phyloP scores from a whole-genome alignment of 192 early-diverging fungal genomes.

The Backusella australiensis region DNA sequence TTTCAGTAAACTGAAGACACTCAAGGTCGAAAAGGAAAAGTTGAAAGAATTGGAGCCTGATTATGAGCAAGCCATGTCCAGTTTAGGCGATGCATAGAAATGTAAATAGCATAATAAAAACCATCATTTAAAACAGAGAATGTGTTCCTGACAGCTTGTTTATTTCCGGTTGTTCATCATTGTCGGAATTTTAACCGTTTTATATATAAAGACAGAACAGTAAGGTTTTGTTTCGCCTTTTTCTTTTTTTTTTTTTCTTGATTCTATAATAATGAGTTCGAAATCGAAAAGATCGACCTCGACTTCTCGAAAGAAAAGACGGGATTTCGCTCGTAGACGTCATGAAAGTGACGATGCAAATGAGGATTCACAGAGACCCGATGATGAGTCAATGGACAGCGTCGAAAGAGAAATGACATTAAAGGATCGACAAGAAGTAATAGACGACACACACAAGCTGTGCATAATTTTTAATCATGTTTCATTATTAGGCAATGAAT shows the following conservation, averaged over 20 bases:
- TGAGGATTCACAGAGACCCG: neutral
- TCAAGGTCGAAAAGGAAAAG: slow-evolving; percentile 48
- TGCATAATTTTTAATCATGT: too few relatives aligned
- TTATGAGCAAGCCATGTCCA: slow-evolving; percentile 38
- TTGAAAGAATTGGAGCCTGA: slow-evolving; percentile 34
- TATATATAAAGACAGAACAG: neutral
- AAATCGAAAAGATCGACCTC: slow-evolving; percentile 2
- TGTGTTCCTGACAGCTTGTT: neutral
- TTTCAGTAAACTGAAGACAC: slow-evolving; percentile 47
- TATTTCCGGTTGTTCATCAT: neutral
- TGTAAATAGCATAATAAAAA: slow-evolving; percentile 1
- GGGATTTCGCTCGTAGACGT: neutral
- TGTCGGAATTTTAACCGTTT: neutral
- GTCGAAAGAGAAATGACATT: slow-evolving; percentile 50
- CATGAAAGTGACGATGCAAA: neutral
- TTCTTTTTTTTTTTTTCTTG: neutral
- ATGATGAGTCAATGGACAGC: slow-evolving; percentile 10
- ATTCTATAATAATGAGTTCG: neutral
- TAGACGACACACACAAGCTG: neutral
- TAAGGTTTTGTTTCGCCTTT: neutral
- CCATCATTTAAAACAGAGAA: neutral
- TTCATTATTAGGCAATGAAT: slow-evolving; percentile 62
- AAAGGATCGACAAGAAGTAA: slow-evolving; percentile 57
- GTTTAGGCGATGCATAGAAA: slow-evolving; percentile 26
- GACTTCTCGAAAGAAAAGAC: neutral